Percentiles rank a stretch among this genome's conserved stretches.
phyloP scores from a whole-genome alignment of 495 filamentous ascomycete species.

The Thozetella sp. region DNA sequence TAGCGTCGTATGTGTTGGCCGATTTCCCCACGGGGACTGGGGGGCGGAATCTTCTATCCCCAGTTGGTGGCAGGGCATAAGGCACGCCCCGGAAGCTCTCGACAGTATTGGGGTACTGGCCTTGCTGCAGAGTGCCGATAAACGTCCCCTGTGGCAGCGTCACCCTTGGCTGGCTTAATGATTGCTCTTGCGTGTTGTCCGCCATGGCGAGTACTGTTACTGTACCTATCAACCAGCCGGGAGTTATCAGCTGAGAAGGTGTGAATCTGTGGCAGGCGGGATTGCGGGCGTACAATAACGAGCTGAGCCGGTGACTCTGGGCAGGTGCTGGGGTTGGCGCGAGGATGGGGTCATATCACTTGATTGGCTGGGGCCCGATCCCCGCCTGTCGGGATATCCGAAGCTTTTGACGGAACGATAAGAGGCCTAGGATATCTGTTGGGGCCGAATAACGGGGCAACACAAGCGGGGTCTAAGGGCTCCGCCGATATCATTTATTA shows the following conservation, averaged over 20 bases:
- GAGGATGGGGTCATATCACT: no score
- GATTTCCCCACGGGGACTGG: constrained; percentile 31
- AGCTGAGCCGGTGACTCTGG: no score
- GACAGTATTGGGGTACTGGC: constrained; percentile 36
- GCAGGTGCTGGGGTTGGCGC: no score
- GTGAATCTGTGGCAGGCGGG: no score
- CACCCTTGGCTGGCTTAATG: constrained; percentile 18
- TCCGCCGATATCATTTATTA: no score
- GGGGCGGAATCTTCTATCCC: constrained; percentile 50
- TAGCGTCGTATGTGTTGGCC: constrained; percentile 33
- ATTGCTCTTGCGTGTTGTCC: not conserved
- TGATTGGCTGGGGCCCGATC: no score
- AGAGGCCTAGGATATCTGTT: no score
- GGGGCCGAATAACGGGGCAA: no score
- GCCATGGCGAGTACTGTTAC: not conserved
- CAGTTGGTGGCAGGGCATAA: constrained; percentile 52
- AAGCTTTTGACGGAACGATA: no score
- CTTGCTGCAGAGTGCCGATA: constrained; percentile 41
- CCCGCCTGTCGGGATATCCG: no score
- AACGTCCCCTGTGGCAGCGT: constrained; percentile 46
- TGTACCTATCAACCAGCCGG: not conserved
- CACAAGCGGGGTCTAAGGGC: no score
- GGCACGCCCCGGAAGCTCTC: constrained; percentile 57
- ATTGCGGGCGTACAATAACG: no score
- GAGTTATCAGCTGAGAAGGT: not conserved